Evolutionary conservation across 1,139 yeast genomes (phyloP).

Genomic region (Debaryomyces robertsiae): DNA sequence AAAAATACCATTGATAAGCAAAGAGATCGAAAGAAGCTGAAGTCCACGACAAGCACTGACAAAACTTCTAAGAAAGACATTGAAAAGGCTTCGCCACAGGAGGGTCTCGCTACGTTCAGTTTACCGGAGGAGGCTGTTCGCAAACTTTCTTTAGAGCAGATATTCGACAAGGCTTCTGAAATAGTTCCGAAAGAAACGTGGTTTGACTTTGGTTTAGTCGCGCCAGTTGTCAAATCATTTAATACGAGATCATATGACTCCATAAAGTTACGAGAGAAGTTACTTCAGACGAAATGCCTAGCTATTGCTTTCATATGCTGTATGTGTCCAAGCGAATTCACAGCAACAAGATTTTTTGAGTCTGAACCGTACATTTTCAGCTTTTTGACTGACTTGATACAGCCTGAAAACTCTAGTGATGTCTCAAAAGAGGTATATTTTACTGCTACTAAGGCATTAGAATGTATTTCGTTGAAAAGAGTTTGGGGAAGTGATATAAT

Average conservation of each 20-base stretch:
- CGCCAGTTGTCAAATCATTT: constrained; percentile 73
- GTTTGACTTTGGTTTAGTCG: constrained; percentile 64
- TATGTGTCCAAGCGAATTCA: constrained; percentile 53
- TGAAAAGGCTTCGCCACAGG: constrained; percentile 22
- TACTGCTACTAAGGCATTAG: constrained; percentile 68
- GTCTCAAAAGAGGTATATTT: constrained; percentile 55
- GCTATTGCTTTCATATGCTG: constrained; percentile 62
- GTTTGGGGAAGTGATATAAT: constrained; percentile 78
- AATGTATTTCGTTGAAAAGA: constrained; percentile 68
- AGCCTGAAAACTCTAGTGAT: constrained; percentile 54
- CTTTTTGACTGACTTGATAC: constrained; percentile 67
- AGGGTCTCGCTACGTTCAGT: constrained; percentile 49
- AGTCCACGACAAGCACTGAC: constrained; percentile 10
- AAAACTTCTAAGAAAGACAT: constrained; percentile 13
- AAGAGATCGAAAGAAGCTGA: neutral
- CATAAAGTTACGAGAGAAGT: constrained; percentile 55
- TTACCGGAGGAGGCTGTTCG: constrained; percentile 52
- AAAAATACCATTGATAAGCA: neutral
- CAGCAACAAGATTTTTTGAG: constrained; percentile 68
- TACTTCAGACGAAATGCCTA: constrained; percentile 65
- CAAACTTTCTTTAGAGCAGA: constrained; percentile 58
- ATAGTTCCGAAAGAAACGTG: constrained; percentile 64
- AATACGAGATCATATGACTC: constrained; percentile 57
- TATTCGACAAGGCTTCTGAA: constrained; percentile 61
- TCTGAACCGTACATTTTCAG: constrained; percentile 75